A percentile compares a stretch with the other conserved stretches of the same genome.
phyloP scores from a whole-genome alignment of 2,329 filamentous ascomycete genomes.

The Dactylonectria macrodidyma region DNA sequence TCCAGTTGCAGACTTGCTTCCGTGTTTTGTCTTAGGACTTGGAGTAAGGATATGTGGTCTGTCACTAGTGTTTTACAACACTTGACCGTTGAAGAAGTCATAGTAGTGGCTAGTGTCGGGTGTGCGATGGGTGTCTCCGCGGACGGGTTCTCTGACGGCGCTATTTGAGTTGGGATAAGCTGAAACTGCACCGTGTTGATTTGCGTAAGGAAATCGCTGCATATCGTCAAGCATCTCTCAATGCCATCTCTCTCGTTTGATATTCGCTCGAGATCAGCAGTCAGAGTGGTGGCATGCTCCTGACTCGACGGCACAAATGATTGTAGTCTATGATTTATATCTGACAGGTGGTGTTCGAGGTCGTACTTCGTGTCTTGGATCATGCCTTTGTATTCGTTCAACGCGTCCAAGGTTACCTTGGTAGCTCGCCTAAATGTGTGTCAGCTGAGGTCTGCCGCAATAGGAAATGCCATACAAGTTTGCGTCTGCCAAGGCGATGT shows the following conservation, averaged over 20 bases:
- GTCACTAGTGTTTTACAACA: not conserved
- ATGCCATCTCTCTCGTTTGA: not conserved
- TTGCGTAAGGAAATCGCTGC: slow-evolving; percentile 7
- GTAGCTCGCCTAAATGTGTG: not conserved
- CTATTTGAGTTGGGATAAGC: not conserved
- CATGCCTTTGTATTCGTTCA: slow-evolving; percentile 24
- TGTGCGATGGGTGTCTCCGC: not conserved
- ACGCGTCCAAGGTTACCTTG: slow-evolving; percentile 8
- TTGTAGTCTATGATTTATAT: slow-evolving; percentile 12
- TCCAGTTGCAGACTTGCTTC: not conserved
- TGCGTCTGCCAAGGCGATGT: slow-evolving; percentile 17
- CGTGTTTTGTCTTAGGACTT: not conserved
- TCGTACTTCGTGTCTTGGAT: slow-evolving; percentile 10
- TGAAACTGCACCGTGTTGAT: slow-evolving; percentile 13
- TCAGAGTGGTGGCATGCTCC: not conserved
- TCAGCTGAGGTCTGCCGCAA: not conserved
- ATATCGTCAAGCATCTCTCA: slow-evolving; percentile 9
- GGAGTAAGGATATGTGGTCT: not conserved
- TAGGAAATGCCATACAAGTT: not conserved
- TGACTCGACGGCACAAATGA: not conserved
- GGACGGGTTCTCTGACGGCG: not conserved
- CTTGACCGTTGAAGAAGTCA: slow-evolving; percentile 10
- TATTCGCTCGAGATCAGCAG: slow-evolving; percentile 8
- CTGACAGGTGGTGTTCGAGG: slow-evolving; percentile 7
- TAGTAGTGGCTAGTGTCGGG: not conserved